Percentiles rank a stretch among this genome's conserved stretches.
Conservation (phyloP, 2,329 filamentous ascomycete genomes). For the Phialocephala sp. region DNA sequence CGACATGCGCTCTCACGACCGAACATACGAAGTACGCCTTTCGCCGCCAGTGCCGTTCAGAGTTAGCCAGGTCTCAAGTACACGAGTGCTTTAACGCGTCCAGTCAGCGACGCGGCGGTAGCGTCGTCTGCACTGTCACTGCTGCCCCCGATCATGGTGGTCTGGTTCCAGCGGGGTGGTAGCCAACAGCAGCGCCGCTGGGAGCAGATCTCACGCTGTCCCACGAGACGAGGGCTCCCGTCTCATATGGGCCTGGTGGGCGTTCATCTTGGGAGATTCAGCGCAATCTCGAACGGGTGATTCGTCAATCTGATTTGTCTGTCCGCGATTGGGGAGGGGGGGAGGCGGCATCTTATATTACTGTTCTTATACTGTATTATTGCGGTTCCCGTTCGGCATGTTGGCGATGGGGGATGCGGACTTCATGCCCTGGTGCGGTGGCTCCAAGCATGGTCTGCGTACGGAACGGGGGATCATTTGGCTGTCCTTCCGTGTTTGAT, state of each 20-base stretch:
- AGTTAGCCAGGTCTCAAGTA: background rate
- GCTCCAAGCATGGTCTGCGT: too few species aligned
- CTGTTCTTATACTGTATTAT: too few species aligned
- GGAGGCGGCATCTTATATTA: too few species aligned
- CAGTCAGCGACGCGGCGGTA: background rate
- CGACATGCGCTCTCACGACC: background rate
- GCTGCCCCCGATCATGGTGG: background rate
- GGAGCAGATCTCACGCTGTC: conserved; percentile 17
- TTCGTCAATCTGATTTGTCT: background rate
- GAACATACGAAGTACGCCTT: background rate
- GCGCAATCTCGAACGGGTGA: background rate
- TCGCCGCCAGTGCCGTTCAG: background rate
- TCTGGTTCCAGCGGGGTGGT: conserved; percentile 13
- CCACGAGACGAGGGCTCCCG: conserved; percentile 8
- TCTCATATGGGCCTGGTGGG: too few species aligned
- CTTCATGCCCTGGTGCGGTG: background rate
- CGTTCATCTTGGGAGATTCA: background rate
- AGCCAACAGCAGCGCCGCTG: conserved; percentile 8
- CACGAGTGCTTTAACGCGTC: background rate
- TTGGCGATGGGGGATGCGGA: background rate
- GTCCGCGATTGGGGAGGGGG: too few species aligned
- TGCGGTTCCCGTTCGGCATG: background rate
- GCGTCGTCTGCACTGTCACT: too few species aligned
- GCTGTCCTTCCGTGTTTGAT: too few species aligned
- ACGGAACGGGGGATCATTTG: too few species aligned